phyloP scores from a whole-genome alignment of 129 eudicot species.

The Helianthus tuberosus region DNA sequence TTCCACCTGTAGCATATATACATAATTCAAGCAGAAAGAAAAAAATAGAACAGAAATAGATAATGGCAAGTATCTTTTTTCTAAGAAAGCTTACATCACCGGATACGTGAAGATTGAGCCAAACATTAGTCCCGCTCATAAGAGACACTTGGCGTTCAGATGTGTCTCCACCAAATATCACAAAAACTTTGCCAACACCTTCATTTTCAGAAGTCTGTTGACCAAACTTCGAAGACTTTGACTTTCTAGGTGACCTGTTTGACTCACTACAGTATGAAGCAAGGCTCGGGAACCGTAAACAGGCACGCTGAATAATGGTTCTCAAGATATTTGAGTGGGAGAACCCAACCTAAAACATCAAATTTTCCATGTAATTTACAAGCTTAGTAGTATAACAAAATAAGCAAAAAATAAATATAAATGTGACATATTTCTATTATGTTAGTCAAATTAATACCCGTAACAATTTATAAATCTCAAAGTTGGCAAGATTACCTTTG shows the following conservation, averaged over 20 bases:
- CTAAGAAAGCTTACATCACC: constrained; percentile 66
- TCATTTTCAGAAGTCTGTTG: constrained; percentile 32
- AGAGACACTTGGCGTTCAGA: constrained; percentile 97
- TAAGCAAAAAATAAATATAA: background rate
- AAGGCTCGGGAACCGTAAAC: constrained; percentile 71
- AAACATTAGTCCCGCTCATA: constrained; percentile 96
- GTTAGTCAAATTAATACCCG: background rate
- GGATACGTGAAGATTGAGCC: constrained; percentile 82
- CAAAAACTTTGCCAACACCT: constrained; percentile 58
- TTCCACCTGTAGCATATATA: constrained; percentile 60
- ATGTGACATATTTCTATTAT: background rate
- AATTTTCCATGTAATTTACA: constrained; percentile 18
- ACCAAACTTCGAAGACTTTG: constrained; percentile 36
- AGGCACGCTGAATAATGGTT: constrained; percentile 78
- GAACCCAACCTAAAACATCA: constrained; percentile 73
- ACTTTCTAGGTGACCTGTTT: constrained; percentile 37
- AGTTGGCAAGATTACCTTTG: constrained; percentile 58
- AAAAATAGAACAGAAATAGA: background rate
- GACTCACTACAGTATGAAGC: constrained; percentile 43
- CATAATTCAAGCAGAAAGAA: background rate
- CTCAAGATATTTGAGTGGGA: constrained; percentile 88
- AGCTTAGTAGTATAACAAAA: background rate
- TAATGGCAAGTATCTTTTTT: background rate
- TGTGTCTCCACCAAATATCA: constrained; percentile 90
- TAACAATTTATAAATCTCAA: background rate